Base-by-base conservation (phyloP, 306 rosid species). In the Casuarina cunninghamiana region DNA sequence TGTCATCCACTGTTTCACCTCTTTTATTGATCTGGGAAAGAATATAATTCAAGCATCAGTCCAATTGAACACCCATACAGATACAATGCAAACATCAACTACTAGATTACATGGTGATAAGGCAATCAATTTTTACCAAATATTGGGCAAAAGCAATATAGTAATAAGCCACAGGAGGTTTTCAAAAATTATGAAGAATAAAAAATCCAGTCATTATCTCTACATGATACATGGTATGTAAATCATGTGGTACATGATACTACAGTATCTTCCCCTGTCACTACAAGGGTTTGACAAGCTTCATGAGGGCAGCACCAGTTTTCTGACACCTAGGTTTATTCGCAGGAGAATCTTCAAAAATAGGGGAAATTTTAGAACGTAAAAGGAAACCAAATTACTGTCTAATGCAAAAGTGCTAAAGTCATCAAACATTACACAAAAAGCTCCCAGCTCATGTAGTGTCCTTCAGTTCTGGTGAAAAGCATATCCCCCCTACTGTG, bases 1-100 rank as follows among this genome's bases (percentile, higher is more conserved):
- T 96, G 0, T 93, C 99, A 1, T 96, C 99, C 62, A 96, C 98
- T 0, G 91, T 46, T 6, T 96, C 99, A 17, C 99, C 98, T 53
- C 99, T 89, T 86, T 95, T 91, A 41, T 81, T 91, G 67, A 93
- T 93, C 99, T 95, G 83, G 19, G 53, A 77, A 32, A 60, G 26
- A 69, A 78, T 11, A 76, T 44, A 74, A 41, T 76, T 44, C 26
- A 80, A 44, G 19, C 69, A 55, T 72, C 38, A 53, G 55, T 71
- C 57, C 71, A 17, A 42, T 49, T 17, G 35, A 67, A n/a, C 9
- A 2, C 15, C 71, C 2, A 9, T 67, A 67, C 35, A 67, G 21
- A 67, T 17, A 67, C 48, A 46, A 37, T 45, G 15, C 42, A 66
- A 58, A 10, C 19, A 54, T 61, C 65, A 39, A 75, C 17, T 9